Evolutionary conservation across 2,329 filamentous ascomycete species (phyloP).

Genomic region (Pseudogymnoascus sp.): DNA sequence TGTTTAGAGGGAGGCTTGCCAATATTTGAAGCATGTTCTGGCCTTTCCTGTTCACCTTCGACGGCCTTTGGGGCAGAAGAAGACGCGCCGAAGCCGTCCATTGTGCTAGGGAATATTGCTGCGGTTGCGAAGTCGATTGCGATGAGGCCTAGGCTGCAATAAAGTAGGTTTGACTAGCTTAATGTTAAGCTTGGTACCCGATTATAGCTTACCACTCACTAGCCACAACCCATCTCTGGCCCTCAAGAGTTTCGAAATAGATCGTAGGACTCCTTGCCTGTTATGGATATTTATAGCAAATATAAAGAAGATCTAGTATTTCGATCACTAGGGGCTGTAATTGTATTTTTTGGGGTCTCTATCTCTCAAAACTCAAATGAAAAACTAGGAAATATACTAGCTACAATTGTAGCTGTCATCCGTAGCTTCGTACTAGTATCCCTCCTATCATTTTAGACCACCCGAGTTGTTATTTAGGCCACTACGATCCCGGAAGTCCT

Average conservation of each 20-base stretch:
- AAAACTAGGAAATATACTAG: background rate
- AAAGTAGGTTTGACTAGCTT: background rate
- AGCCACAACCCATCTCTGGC: background rate
- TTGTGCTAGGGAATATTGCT: too few species aligned
- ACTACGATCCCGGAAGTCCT: background rate
- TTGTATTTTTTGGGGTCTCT: background rate
- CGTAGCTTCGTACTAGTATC: background rate
- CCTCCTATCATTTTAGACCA: background rate
- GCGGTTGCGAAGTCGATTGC: too few species aligned
- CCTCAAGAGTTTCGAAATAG: background rate
- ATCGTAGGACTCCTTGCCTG: background rate
- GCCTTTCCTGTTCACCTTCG: slow-evolving; percentile 9
- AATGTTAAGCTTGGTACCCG: background rate
- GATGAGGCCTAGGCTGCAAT: too few species aligned
- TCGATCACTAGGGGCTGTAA: background rate
- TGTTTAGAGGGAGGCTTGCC: slow-evolving; percentile 8
- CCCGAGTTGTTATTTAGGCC: background rate
- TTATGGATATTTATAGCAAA: background rate
- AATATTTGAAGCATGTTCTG: slow-evolving; percentile 5
- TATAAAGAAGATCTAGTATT: too few species aligned
- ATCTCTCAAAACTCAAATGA: background rate
- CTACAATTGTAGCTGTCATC: background rate
- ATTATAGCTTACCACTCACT: background rate
- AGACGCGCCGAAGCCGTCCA: slow-evolving; percentile 12
- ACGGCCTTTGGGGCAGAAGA: background rate